Evolutionary conservation across 768 basidiomycete species (phyloP).

Genomic region (Infundibulicybe gibba): DNA sequence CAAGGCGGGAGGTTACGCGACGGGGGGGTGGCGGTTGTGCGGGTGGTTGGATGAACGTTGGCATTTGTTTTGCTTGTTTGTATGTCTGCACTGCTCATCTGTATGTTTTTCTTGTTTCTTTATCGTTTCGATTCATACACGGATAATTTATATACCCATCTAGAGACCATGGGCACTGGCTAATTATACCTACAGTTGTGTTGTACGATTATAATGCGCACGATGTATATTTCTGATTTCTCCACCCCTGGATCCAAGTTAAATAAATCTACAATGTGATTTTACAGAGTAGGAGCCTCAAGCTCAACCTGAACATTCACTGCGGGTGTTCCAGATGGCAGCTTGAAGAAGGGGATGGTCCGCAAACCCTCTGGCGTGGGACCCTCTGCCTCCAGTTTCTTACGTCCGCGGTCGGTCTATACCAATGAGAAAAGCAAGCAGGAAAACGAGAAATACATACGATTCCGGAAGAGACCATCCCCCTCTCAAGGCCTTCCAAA

Average conservation of each 20-base stretch:
- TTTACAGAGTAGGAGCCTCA: no score
- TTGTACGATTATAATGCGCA: no score
- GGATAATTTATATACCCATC: no score
- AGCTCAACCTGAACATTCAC: slow-evolving; percentile 11
- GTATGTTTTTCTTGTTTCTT: no score
- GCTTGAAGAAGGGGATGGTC: slow-evolving; percentile 70
- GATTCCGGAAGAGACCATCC: slow-evolving; percentile 61
- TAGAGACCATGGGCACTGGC: no score
- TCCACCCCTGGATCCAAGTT: no score
- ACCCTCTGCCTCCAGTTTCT: slow-evolving; percentile 55
- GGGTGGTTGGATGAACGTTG: slow-evolving; percentile 28
- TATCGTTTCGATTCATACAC: no score
- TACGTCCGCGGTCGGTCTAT: slow-evolving; percentile 67
- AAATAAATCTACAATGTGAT: no score
- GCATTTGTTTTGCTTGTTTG: no score
- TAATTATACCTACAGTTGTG: no score
- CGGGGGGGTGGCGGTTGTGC: slow-evolving; percentile 43
- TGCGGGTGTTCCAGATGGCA: slow-evolving; percentile 35
- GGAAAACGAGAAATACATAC: slow-evolving; percentile 34
- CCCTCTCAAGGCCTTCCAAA: slow-evolving; percentile 86
- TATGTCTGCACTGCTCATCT: no score
- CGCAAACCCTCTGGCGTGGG: slow-evolving; percentile 66
- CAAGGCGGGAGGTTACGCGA: slow-evolving; percentile 27
- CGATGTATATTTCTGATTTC: no score
- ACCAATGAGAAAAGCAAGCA: not conserved